These are phyloP conservation scores for Rosa chinensis DNA, from an alignment of 306 rosid species.

Conservation along the genomic window DNA sequence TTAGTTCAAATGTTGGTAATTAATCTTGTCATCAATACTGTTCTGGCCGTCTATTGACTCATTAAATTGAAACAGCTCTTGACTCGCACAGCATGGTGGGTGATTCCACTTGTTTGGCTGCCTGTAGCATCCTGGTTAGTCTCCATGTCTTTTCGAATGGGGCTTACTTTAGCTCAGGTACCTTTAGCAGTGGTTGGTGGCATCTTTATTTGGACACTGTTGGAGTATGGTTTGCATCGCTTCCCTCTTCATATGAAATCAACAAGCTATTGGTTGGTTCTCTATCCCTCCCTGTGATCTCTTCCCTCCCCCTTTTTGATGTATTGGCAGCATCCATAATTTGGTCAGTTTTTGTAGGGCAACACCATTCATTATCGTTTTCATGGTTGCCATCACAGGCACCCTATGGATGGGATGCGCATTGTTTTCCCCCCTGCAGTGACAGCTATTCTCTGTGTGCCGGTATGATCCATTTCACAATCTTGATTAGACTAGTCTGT, in stretches of 20 bases:
- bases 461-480: conserved; percentile 36
- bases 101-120: conserved; percentile 71
- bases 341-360: conserved; percentile 46
- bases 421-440: conserved; percentile 82
- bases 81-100: conserved; percentile 87
- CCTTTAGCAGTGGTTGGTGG: conserved; percentile 49
- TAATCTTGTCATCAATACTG: neutral
- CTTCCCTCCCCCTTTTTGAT: neutral
- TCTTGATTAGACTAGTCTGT: neutral
- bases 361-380: conserved; percentile 76
- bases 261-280: conserved; percentile 66
- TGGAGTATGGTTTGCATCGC: conserved; percentile 76
- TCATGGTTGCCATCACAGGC: conserved; percentile 93
- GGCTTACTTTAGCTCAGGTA: conserved; percentile 45
- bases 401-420: conserved; percentile 87
- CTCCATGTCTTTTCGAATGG: conserved; percentile 50
- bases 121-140: conserved; percentile 65
- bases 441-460: conserved; percentile 54
- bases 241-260: conserved; percentile 79
- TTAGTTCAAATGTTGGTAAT: neutral
- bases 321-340: neutral
- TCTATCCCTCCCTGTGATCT: conserved; percentile 1
- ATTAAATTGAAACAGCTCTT: conserved; percentile 54
- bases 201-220: conserved; percentile 61
- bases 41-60: neutral